Percentiles rank a stretch among this genome's conserved stretches.
Evolutionary conservation across 176 grass and related monocot genomes (phyloP).

Genomic region (Canna indica): DNA sequence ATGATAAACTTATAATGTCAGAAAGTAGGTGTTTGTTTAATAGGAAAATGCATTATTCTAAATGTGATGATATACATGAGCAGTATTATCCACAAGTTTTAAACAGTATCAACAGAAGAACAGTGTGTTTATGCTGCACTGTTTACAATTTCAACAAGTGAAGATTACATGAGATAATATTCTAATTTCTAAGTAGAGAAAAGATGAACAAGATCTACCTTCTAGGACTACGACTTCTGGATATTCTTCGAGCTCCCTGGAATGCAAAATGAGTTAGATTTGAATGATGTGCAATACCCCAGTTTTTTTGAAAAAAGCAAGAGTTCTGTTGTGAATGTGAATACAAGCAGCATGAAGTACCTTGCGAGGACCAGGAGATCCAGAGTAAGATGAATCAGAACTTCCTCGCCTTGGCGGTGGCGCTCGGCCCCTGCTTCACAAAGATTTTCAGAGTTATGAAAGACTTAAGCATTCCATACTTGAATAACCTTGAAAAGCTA

Average conservation of each 20-base stretch:
- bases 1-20: not conserved
- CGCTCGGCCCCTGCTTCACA: slow-evolving; percentile 47
- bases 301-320: not conserved
- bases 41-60: not conserved
- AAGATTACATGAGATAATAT: not conserved
- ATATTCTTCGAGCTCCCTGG: slow-evolving; percentile 69
- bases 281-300: not conserved
- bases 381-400: slow-evolving; percentile 81
- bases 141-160: not conserved
- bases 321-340: not conserved
- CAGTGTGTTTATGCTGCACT: not conserved
- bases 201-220: slow-evolving; percentile 33
- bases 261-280: not conserved
- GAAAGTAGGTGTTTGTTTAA: not conserved
- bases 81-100: not conserved
- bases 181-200: too few species aligned
- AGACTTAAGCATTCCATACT: not conserved
- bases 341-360: not conserved
- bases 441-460: not conserved
- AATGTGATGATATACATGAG: not conserved
- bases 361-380: slow-evolving; percentile 73
- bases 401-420: slow-evolving; percentile 87
- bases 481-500: not conserved
- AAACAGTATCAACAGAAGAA: not conserved
- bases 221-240: slow-evolving; percentile 89